Conservation (phyloP, 495 filamentous ascomycete genomes). For the Penicillium cosmopolitanum region DNA sequence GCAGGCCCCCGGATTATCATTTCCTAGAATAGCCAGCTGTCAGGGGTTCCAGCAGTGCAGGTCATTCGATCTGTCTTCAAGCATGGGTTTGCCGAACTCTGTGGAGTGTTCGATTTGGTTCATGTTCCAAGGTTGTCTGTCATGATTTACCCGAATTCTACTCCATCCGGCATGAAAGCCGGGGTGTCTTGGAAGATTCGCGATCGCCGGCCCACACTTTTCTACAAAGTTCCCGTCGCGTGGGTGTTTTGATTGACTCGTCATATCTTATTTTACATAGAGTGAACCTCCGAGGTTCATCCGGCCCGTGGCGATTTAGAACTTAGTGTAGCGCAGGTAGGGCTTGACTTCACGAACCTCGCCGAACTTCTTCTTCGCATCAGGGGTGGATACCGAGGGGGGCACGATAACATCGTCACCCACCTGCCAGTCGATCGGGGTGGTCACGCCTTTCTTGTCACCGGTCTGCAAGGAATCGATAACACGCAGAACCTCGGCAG, state of each 20-base stretch:
- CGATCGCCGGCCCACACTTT: slow-evolving; percentile 1
- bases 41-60: slow-evolving; percentile 22
- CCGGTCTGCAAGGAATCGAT: slow-evolving; percentile 96
- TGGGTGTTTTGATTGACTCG: slow-evolving; percentile 3
- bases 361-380: slow-evolving; percentile 89
- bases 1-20: slow-evolving; percentile 19
- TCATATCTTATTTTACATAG: slow-evolving; percentile 12
- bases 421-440: slow-evolving; percentile 88
- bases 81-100: background rate
- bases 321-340: slow-evolving; percentile 53
- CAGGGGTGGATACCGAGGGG: slow-evolving; percentile 81
- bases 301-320: slow-evolving; percentile 12
- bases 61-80: background rate
- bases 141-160: slow-evolving; percentile 14
- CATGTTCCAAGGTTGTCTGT: slow-evolving; percentile 1
- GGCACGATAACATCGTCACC: slow-evolving; percentile 95
- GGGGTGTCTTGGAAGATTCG: slow-evolving; percentile 2
- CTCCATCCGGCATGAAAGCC: slow-evolving; percentile 16
- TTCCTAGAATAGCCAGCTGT: slow-evolving; percentile 17
- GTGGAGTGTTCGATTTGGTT: slow-evolving; percentile 1
- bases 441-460: slow-evolving; percentile 94
- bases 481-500: slow-evolving; percentile 92
- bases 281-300: background rate
- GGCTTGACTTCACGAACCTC: slow-evolving; percentile 93
- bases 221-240: slow-evolving; percentile 1